These are phyloP conservation scores for Camellia oleifera DNA, from an alignment of 179 eudicot species.

Conservation along the genomic window DNA sequence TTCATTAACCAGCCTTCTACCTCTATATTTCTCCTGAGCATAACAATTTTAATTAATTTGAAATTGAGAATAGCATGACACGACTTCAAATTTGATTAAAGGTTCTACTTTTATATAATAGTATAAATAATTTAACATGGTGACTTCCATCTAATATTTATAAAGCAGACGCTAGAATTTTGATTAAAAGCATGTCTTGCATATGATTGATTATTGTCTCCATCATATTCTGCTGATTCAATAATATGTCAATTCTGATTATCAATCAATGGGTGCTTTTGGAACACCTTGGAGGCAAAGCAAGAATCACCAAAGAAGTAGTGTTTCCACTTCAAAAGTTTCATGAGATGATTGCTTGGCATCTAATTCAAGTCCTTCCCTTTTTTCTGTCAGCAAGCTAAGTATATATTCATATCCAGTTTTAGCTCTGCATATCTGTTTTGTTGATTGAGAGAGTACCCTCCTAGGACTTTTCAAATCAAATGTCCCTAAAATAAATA, in stretches of 20 bases:
- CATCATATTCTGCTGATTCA: neutral
- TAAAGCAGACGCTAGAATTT: too few species aligned
- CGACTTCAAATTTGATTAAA: too few species aligned
- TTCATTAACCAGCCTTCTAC: too few species aligned
- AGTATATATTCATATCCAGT: conserved; percentile 11
- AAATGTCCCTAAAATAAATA: too few species aligned
- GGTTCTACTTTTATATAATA: too few species aligned
- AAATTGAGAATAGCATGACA: too few species aligned
- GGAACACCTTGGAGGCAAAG: conserved; percentile 18
- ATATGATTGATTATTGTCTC: neutral
- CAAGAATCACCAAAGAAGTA: conserved; percentile 7
- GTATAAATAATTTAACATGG: too few species aligned
- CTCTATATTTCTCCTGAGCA: too few species aligned
- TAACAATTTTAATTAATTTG: too few species aligned
- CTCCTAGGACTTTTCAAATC: neutral
- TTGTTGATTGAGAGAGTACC: neutral
- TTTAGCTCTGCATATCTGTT: neutral
- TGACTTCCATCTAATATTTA: too few species aligned
- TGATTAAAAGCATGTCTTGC: too few species aligned
- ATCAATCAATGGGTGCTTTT: neutral
- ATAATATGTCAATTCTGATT: neutral
- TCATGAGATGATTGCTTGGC: conserved; percentile 12
- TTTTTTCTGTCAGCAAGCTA: conserved; percentile 4
- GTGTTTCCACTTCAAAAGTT: neutral
- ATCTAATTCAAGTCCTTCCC: neutral